Evolutionary conservation across 208 protist species (phyloP).

Genomic region (Trypanosoma avium): DNA sequence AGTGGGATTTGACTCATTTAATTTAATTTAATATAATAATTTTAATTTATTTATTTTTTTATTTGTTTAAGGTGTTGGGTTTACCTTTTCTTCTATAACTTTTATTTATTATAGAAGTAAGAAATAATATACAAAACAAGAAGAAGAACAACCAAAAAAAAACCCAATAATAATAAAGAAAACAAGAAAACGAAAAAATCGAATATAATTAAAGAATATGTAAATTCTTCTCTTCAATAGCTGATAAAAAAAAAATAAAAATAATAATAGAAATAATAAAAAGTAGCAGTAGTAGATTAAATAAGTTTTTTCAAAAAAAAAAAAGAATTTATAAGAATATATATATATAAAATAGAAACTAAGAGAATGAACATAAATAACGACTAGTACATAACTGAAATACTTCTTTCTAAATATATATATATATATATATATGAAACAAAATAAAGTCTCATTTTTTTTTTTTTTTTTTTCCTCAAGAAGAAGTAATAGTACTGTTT

Average conservation of each 20-base stretch:
- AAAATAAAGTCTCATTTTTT: too few species aligned
- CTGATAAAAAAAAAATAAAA: constrained; percentile 1
- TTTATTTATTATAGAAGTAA: constrained; percentile 3
- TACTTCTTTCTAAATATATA: background rate
- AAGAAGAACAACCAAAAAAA: too few species aligned
- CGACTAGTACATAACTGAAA: background rate
- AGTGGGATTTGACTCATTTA: constrained; percentile 8
- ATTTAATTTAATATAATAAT: background rate
- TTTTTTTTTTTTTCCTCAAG: too few species aligned
- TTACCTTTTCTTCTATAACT: too few species aligned
- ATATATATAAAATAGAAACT: too few species aligned
- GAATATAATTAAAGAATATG: too few species aligned
- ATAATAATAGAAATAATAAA: too few species aligned
- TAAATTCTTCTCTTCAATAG: too few species aligned
- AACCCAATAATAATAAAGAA: constrained; percentile 2
- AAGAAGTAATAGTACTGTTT: too few species aligned
- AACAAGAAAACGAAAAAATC: background rate
- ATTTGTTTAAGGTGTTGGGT: background rate
- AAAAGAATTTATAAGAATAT: constrained; percentile 1
- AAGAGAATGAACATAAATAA: too few species aligned
- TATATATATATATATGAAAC: background rate
- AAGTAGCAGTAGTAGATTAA: too few species aligned
- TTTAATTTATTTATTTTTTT: background rate
- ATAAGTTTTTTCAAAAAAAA: too few species aligned
- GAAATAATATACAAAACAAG: background rate